A percentile compares a stretch with the other conserved stretches of the same genome.
phyloP scores from a whole-genome alignment of 164 flowering plant species.

The Houttuynia cordata region DNA sequence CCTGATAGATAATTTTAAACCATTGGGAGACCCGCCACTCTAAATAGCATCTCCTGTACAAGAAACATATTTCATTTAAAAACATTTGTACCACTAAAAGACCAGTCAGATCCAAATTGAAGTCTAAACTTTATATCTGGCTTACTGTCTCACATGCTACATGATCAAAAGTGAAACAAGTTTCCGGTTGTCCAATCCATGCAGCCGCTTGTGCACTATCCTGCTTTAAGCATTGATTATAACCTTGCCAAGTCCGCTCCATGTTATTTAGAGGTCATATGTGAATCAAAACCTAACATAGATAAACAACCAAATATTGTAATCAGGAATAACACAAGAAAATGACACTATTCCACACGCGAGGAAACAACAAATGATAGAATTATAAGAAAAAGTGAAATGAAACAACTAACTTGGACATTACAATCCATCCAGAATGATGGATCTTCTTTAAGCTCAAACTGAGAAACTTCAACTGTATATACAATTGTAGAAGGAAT shows the following conservation, averaged over 20 bases:
- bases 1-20: conserved; percentile 97
- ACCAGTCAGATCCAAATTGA: not conserved
- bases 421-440: conserved; percentile 98
- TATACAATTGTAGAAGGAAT: conserved; percentile 36
- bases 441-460: conserved; percentile 83
- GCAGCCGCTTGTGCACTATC: conserved; percentile 78
- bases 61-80: not conserved
- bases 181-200: conserved; percentile 92
- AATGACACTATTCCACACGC: not conserved
- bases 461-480: conserved; percentile 84
- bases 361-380: not conserved
- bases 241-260: conserved; percentile 59
- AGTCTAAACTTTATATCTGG: conserved; percentile 41
- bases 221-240: conserved; percentile 81
- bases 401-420: conserved; percentile 56
- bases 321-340: not conserved
- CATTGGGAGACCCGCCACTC: conserved; percentile 90
- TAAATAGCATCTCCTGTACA: conserved; percentile 80
- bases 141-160: conserved; percentile 95
- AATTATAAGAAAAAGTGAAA: not conserved
- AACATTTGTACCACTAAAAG: too few relatives aligned
- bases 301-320: not conserved
- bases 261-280: conserved; percentile 74
- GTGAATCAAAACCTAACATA: conserved; percentile 75
- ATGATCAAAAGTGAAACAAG: conserved; percentile 86